Conservation (phyloP, 2,329 filamentous ascomycete species). For the Ophiostoma fasciatum region DNA sequence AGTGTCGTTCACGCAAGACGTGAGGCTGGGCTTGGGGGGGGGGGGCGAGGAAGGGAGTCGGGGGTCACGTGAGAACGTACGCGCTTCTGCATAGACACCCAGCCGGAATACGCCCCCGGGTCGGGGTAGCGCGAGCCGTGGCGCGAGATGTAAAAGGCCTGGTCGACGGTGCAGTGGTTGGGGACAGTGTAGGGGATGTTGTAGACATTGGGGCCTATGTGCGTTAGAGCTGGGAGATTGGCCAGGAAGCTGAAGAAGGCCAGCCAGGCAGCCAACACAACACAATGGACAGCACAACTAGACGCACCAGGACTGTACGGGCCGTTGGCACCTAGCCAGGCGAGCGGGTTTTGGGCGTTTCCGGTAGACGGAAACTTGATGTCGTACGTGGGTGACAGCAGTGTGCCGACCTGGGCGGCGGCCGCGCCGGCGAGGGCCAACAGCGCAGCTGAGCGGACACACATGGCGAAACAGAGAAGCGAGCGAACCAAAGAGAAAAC, state of each 20-base stretch:
- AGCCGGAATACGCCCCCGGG: slow-evolving; percentile 41
- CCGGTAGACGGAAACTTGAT: slow-evolving; percentile 14
- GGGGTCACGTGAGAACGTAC: slow-evolving; percentile 16
- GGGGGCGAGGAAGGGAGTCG: neutral
- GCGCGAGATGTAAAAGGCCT: slow-evolving; percentile 42
- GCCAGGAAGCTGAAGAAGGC: no score
- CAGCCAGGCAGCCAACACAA: no score
- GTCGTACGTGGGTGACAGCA: slow-evolving; percentile 15
- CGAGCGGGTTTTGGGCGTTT: slow-evolving; percentile 21
- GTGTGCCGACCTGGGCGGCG: slow-evolving; percentile 10
- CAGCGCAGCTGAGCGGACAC: no score
- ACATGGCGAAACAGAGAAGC: no score
- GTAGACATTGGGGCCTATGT: slow-evolving; percentile 38
- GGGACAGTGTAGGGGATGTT: slow-evolving; percentile 39
- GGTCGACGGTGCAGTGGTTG: slow-evolving; percentile 41
- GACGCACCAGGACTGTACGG: slow-evolving; percentile 34
- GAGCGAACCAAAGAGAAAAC: no score
- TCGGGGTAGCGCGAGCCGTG: slow-evolving; percentile 52
- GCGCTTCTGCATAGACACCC: slow-evolving; percentile 32
- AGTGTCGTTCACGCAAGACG: no score
- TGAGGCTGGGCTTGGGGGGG: no score
- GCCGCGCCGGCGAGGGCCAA: slow-evolving; percentile 9
- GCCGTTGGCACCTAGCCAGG: slow-evolving; percentile 36
- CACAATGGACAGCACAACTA: no score
- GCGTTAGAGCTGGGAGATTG: no score